phyloP scores from a whole-genome alignment of 768 basidiomycete species.

The Lactifluus pinguis region DNA sequence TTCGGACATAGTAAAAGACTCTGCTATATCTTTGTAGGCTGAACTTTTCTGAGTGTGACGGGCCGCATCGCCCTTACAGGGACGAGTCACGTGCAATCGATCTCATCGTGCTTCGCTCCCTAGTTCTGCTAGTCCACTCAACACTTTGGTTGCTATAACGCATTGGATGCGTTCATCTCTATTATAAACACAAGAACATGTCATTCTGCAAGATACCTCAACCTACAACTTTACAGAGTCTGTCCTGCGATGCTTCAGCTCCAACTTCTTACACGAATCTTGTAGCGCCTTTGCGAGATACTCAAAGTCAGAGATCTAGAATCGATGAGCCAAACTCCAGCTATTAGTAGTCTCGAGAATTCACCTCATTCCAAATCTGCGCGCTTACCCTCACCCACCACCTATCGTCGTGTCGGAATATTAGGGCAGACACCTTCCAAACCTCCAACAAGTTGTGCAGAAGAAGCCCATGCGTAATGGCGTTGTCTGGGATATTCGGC shows the following conservation, averaged over 20 bases:
- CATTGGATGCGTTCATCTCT: neutral
- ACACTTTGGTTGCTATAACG: neutral
- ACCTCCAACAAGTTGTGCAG: conserved; percentile 22
- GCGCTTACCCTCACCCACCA: conserved; percentile 31
- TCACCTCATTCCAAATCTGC: conserved; percentile 32
- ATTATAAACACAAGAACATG: neutral
- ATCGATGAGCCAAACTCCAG: neutral
- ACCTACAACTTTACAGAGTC: neutral
- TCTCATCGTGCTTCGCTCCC: neutral
- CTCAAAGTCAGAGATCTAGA: conserved; percentile 25
- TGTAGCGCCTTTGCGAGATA: conserved; percentile 21
- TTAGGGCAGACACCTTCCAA: conserved; percentile 25
- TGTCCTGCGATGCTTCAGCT: conserved; percentile 3
- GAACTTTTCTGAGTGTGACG: neutral
- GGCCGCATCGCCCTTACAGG: neutral
- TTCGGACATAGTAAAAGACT: conserved; percentile 9
- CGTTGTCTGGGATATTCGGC: conserved; percentile 19
- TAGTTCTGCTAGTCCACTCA: neutral
- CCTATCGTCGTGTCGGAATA: conserved; percentile 25
- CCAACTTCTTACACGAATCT: conserved; percentile 20
- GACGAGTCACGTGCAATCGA: too few species aligned
- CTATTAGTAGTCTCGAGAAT: neutral
- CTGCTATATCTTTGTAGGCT: neutral
- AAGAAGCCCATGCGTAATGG: conserved; percentile 16
- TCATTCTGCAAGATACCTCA: neutral